Evolutionary conservation across 2,329 filamentous ascomycete genomes (phyloP), one percentile per base, ranked within the genome.

Genomic region (Alternaria ventricosa): DNA sequence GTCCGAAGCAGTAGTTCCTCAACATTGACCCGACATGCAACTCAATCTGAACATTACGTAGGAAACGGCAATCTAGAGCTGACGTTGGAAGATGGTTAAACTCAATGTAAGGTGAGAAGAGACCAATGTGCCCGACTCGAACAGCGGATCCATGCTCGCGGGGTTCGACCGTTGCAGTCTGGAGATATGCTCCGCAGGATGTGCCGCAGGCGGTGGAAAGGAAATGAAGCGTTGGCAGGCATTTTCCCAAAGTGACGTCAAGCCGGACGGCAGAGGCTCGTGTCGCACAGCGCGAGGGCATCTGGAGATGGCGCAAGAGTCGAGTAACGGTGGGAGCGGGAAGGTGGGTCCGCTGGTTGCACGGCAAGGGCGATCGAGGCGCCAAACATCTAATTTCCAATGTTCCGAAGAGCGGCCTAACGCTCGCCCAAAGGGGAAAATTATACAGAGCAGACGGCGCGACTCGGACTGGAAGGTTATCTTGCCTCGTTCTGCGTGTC

Each of bases 341-440:
- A 59, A 59, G 58, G 66, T 67, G 62, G 68, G 61, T 55, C 68
- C 62, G 60, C 45, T 59, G 49, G 62, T 66, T 57, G 69, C 60
- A 65, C 66, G 70, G 69, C 65, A 69, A 72, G 67, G 65, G 66
- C 62, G 68, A 69, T 65, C 62, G 54, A 71, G 73, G 61, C 54
- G 20, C 55, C 57, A 43, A 41, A 41, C 30, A 56, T 43, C 27
- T 69, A 74, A 76, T 78, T 65, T 76, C 75, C 73, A 74, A 73
- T 41, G 61, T 65, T 76, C 75, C 74, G 75, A 73, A 44, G 61
- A 61, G 25, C 46, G 54, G 56, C 57, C 56, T 60, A 45, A 43
- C 44, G 33, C 15, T 23, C 27, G 41, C 62, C 61, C 45, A 64
- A 66, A 68, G 46, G 58, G 60, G 64, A 46, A 45, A 62, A 62